Evolutionary conservation across 2,329 filamentous ascomycete species (phyloP), one percentile per base, ranked within the genome.

Genomic region (Orbilia javanica): DNA sequence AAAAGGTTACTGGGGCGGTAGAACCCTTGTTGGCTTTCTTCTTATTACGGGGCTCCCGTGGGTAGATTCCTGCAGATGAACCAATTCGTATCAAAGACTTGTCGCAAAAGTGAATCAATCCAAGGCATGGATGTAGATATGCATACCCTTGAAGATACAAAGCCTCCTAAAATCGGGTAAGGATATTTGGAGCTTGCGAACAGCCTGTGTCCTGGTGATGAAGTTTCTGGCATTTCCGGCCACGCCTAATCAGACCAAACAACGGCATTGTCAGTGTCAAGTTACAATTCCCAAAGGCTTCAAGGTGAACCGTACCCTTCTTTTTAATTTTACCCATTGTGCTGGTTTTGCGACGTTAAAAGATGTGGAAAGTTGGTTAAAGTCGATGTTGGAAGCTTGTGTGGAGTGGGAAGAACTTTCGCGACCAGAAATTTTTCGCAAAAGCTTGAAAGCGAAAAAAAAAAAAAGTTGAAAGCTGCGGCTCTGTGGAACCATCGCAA

Each of bases 221-320:
- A 95, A 99, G 89, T 99, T 99, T 87, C 96, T 97, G 86, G 94
- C 94, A 85, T 93, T 92, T 85, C 96, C 96, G 84, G 94, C 88
- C 84, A 92, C 90, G 84, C 94, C 90, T 91, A 81, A 11, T 27
- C 31, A 31, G 11, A 27, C 25, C 25, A 71, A 72, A 48, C 36
- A 72, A 31, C 27, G 69, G 34, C 71, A 65, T 29, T 20, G 18
- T 60, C 11, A 42, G 55, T 42, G 3, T 11, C 8, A n/a, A 25
- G 34, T 25, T n/a, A 60, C 0, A 27, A 36, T 11, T 34, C 18
- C 25, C 29, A 13, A 57, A 22, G 8, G 10, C 10, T 46, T n/a
- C 29, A 13, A n/a, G 1, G 76, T 67, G 55, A 13, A 8, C 27
- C 83, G 81, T 85, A 89, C 90, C 94, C 87, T 95, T 97, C 88